Evolutionary conservation across 768 basidiomycete genomes (phyloP).

Genomic region (Naganishia vaughanmartiniae): DNA sequence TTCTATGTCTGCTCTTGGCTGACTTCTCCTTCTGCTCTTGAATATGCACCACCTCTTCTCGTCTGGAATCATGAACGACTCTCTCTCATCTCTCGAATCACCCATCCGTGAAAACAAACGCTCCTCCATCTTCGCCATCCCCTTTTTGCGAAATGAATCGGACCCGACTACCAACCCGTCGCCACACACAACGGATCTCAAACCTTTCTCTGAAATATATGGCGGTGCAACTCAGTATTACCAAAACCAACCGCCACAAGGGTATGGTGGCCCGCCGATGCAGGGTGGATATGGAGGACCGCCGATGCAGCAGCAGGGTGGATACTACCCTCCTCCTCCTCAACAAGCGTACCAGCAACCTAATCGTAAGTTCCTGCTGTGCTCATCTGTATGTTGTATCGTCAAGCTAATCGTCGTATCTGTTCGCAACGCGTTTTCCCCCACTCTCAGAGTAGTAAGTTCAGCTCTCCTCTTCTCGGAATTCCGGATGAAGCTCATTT

Average conservation of each 20-base stretch:
- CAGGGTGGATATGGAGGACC: conserved; percentile 6
- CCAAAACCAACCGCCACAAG: background rate
- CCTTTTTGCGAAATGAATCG: background rate
- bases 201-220: background rate
- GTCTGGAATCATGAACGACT: background rate
- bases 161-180: background rate
- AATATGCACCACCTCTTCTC: background rate
- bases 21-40: background rate
- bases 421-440: background rate
- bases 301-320: conserved; percentile 12
- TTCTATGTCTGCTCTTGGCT: background rate
- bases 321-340: background rate
- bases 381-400: background rate
- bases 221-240: background rate
- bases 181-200: background rate
- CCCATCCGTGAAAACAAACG: conserved; percentile 2
- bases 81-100: background rate
- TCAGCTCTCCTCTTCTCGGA: background rate
- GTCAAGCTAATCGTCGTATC: background rate
- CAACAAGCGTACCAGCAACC: conserved; percentile 5
- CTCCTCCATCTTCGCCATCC: background rate
- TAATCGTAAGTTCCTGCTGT: background rate
- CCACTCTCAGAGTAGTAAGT: background rate
- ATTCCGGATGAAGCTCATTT: background rate
- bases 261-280: background rate